These are phyloP conservation scores for Escallonia herrerae DNA, from an alignment of 129 eudicot species.

Conservation along the genomic window DNA sequence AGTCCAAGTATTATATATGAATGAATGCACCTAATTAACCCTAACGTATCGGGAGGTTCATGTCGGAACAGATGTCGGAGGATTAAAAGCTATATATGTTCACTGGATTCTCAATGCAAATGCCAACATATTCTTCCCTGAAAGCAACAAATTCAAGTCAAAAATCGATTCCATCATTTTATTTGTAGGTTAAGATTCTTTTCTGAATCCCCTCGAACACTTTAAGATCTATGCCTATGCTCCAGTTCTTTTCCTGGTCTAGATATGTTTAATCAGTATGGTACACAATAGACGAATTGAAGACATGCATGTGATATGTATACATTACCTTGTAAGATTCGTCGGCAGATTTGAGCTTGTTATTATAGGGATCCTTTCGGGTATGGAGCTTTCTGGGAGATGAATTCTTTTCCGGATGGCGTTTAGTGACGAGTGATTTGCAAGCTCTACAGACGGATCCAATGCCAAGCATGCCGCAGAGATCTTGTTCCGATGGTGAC, in stretches of 20 bases:
- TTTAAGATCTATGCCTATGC: too few relatives aligned
- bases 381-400: background rate
- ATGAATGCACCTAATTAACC: background rate
- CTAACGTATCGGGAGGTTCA: too few relatives aligned
- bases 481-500: background rate
- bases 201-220: too few relatives aligned
- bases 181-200: too few relatives aligned
- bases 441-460: constrained; percentile 43
- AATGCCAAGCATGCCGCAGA: constrained; percentile 12
- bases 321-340: constrained; percentile 15
- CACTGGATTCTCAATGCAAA: too few relatives aligned
- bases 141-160: too few relatives aligned
- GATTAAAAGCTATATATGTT: too few relatives aligned
- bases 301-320: background rate
- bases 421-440: constrained; percentile 40
- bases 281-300: background rate
- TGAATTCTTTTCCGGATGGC: constrained; percentile 32
- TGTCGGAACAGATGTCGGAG: background rate
- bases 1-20: background rate
- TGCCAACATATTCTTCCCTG: too few relatives aligned
- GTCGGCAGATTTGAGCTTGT: constrained; percentile 8
- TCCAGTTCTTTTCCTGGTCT: too few relatives aligned
- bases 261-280: too few relatives aligned
- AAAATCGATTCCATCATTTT: too few relatives aligned
- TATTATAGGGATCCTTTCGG: constrained; percentile 11